Evolutionary conservation across 2,329 filamentous ascomycete species (phyloP).

Genomic region (Colletotrichum sansevieriae): DNA sequence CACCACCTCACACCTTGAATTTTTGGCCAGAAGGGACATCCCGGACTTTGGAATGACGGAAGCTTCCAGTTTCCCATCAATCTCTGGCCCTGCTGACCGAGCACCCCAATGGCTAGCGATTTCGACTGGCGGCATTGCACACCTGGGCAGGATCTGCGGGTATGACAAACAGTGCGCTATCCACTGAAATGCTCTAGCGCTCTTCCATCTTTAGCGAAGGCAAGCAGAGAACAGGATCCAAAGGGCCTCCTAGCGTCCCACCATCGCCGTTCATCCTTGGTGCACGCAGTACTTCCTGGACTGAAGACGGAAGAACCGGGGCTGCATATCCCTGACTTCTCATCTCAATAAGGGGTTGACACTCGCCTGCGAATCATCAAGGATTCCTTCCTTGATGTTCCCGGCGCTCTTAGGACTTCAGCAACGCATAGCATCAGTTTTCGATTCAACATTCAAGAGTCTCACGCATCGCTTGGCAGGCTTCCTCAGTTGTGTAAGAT

Average conservation of each 20-base stretch:
- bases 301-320: slow-evolving; percentile 5
- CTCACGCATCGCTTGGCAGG: background rate
- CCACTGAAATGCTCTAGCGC: slow-evolving; percentile 25
- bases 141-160: slow-evolving; percentile 30
- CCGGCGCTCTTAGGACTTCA: background rate
- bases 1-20: background rate
- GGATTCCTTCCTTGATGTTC: background rate
- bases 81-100: slow-evolving; percentile 36
- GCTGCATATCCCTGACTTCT: slow-evolving; percentile 4
- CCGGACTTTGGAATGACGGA: slow-evolving; percentile 34
- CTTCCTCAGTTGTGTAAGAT: slow-evolving; percentile 22
- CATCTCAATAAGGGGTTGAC: slow-evolving; percentile 10
- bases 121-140: slow-evolving; percentile 15
- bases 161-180: slow-evolving; percentile 39
- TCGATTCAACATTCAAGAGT: background rate
- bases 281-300: background rate
- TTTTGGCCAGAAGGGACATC: background rate
- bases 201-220: slow-evolving; percentile 23
- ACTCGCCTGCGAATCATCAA: slow-evolving; percentile 1
- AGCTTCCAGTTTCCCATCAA: slow-evolving; percentile 31
- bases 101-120: slow-evolving; percentile 16
- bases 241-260: slow-evolving; percentile 1
- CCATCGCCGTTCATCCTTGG: slow-evolving; percentile 3
- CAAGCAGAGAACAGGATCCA: background rate
- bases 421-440: background rate